phyloP scores from a whole-genome alignment of 2,329 filamentous ascomycete species.

The Tolypocladium guangdongense region DNA sequence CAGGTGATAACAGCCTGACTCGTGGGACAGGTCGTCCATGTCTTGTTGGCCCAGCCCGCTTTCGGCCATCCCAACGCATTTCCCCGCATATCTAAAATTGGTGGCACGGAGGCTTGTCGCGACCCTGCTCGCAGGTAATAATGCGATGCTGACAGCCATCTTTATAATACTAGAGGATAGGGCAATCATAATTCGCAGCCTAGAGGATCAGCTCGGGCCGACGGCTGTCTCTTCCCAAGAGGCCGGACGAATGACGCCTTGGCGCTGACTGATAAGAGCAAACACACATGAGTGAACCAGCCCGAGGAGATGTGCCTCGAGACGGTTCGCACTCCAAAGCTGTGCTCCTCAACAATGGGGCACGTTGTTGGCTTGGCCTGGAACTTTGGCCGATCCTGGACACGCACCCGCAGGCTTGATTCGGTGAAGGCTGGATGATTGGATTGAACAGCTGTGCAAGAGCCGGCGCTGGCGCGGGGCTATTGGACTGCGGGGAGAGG shows the following conservation, averaged over 20 bases:
- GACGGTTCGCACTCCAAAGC: too few relatives aligned
- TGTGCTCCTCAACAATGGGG: too few relatives aligned
- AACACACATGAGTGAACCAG: neutral
- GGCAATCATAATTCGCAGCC: neutral
- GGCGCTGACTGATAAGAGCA: neutral
- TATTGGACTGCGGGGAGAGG: neutral
- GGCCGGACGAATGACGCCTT: neutral
- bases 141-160: too few relatives aligned
- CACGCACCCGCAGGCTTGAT: neutral
- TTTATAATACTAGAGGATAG: neutral
- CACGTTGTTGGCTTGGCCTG: neutral
- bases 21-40: neutral
- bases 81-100: conserved; percentile 4
- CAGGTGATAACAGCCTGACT: neutral
- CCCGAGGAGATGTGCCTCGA: too few relatives aligned
- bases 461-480: neutral
- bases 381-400: neutral
- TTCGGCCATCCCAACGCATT: neutral
- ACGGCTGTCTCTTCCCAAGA: neutral
- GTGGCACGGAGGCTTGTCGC: neutral
- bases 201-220: neutral
- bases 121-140: neutral
- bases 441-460: neutral
- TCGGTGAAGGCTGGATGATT: neutral
- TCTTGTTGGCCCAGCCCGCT: neutral